Conservation (phyloP, 441 rosid species). For the Theobroma grandiflorum region DNA sequence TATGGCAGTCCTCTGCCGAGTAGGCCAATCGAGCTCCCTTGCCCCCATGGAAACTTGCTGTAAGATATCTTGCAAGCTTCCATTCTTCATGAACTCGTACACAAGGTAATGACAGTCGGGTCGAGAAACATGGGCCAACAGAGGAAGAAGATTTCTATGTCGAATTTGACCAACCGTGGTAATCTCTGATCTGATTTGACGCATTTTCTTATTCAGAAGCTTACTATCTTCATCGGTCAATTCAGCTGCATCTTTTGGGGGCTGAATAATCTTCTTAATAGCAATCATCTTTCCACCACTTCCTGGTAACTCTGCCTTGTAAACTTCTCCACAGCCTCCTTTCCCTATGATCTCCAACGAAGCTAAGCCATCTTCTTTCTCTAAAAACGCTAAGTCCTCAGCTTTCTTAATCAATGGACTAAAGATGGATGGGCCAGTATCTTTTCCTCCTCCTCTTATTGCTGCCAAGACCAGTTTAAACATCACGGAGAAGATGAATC, state of each 20-base stretch:
- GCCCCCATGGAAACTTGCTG: constrained; percentile 51
- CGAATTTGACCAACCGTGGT: constrained; percentile 81
- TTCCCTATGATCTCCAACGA: constrained; percentile 67
- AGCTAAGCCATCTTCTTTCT: constrained; percentile 65
- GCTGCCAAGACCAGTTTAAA: constrained; percentile 58
- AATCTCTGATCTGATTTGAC: constrained; percentile 84
- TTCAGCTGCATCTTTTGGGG: constrained; percentile 68
- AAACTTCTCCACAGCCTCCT: constrained; percentile 95
- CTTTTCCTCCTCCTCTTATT: constrained; percentile 51
- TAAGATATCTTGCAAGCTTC: constrained; percentile 75
- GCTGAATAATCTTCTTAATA: constrained; percentile 74
- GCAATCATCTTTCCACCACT: constrained; percentile 75
- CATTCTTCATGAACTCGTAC: constrained; percentile 90
- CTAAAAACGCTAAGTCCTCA: constrained; percentile 80
- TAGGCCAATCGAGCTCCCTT: constrained; percentile 65
- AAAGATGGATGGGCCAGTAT: constrained; percentile 63
- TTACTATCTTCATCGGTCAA: constrained; percentile 71
- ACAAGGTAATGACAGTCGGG: constrained; percentile 84
- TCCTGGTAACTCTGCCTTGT: constrained; percentile 70
- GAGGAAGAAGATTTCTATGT: constrained; percentile 80
- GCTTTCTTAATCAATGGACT: constrained; percentile 82
- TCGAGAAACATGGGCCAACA: constrained; percentile 76
- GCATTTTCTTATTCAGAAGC: constrained; percentile 73
- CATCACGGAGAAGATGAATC: constrained; percentile 70
- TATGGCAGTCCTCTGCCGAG: constrained; percentile 70